Evolutionary conservation across 2,329 filamentous ascomycete species (phyloP).

Genomic region (Curvularia spicifera): DNA sequence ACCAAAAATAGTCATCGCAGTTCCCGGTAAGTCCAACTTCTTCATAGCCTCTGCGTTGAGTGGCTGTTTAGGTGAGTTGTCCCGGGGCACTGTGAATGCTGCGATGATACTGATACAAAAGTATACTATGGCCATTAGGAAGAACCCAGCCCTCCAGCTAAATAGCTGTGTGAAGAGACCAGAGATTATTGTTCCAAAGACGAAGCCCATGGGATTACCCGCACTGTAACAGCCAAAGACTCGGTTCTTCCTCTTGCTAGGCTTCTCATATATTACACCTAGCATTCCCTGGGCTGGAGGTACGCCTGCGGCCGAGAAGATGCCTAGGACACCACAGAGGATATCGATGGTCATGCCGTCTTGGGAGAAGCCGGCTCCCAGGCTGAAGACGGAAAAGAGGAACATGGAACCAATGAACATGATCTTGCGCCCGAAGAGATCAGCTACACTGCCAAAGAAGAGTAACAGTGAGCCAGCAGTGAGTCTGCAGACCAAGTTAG

Average conservation of each 20-base stretch:
- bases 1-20: conserved; percentile 66
- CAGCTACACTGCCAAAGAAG: conserved; percentile 69
- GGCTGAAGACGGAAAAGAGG: conserved; percentile 62
- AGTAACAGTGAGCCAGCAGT: conserved; percentile 70
- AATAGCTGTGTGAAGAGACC: conserved; percentile 67
- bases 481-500: conserved; percentile 50
- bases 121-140: conserved; percentile 69
- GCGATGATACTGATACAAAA: conserved; percentile 64
- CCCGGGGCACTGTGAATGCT: conserved; percentile 66
- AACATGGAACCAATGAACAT: conserved; percentile 67
- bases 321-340: conserved; percentile 67
- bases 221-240: conserved; percentile 69
- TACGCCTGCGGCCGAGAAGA: conserved; percentile 68
- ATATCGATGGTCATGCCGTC: conserved; percentile 66
- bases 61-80: conserved; percentile 55
- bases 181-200: conserved; percentile 65
- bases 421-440: conserved; percentile 68
- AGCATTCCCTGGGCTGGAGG: conserved; percentile 70
- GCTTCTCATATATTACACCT: conserved; percentile 67
- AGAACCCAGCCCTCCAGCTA: conserved; percentile 69
- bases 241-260: conserved; percentile 67
- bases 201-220: conserved; percentile 64
- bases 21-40: conserved; percentile 67
- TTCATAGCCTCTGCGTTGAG: conserved; percentile 58
- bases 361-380: conserved; percentile 66